A percentile compares a stretch with the other conserved stretches of the same genome.
Evolutionary conservation across 305 asterid species (phyloP).

Genomic region (Coffea humblotiana): DNA sequence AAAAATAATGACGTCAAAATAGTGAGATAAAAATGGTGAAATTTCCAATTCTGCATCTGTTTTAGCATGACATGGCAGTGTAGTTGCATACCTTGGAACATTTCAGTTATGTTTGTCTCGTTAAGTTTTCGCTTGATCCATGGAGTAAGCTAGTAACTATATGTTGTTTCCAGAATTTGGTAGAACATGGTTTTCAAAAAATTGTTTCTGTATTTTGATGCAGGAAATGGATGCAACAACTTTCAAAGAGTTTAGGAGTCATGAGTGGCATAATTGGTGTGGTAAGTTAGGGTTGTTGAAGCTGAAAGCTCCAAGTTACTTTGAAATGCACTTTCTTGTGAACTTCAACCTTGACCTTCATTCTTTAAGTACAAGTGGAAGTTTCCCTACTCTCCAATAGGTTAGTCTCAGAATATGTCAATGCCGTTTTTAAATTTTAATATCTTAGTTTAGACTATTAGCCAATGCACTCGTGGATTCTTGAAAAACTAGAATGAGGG

Average conservation of each 20-base stretch:
- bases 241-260: slow-evolving; percentile 60
- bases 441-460: not conserved
- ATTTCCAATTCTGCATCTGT: not conserved
- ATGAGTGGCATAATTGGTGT: slow-evolving; percentile 89
- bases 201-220: slow-evolving; percentile 10
- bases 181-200: not conserved
- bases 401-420: not conserved
- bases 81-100: not conserved
- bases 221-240: slow-evolving; percentile 93
- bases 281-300: slow-evolving; percentile 40
- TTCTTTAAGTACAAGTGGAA: not conserved
- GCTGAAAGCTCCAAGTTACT: not conserved
- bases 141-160: not conserved
- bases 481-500: not conserved
- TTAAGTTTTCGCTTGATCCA: not conserved
- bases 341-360: not conserved
- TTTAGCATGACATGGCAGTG: not conserved
- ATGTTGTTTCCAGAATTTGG: not conserved
- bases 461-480: not conserved
- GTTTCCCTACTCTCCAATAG: not conserved
- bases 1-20: not conserved
- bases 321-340: not conserved
- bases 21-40: not conserved
- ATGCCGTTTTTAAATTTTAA: not conserved
- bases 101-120: not conserved